Base-by-base conservation (phyloP, 371 early-diverging fungal genomes). In the Apophysomyces sp. region DNA sequence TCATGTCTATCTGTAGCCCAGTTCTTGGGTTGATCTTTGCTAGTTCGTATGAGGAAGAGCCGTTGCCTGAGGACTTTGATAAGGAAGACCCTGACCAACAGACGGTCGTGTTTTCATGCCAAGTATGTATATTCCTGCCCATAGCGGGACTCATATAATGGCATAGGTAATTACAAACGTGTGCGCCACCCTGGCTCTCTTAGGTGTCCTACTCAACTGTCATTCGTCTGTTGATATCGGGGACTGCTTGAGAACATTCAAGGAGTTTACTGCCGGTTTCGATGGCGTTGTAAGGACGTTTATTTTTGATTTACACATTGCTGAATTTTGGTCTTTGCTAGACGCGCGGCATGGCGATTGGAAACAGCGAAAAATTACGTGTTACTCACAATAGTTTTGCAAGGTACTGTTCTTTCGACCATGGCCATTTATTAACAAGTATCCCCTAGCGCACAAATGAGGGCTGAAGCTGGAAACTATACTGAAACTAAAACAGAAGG, bases 171-270 rank as follows among this genome's bases (percentile, higher is more conserved):
- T 74, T 15, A 65, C 66, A 11, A 75, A 81, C 39, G 80, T 79
- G 9, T 81, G 79, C 55, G 81, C 72, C 1, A 77, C 77, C 5
- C 63, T 74, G 32, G 77, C 81, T 11, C 39, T 78, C 21, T 63
- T 81, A 13, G 61, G 63, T 5, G 60, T 77, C 6, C 58, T 74
- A 1, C 55, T 78, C 37, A 81, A 78, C 36, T 57, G 55, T 28
- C 44, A 61, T 9, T 49, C 58, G 15, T 41, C 44, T 0, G 31
- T 71, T 49, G 74, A 72, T 31, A 66, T 77, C 41, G 78, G 75
- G 9, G 64, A 59, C 3, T 28, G 63, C 16, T 55, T 81, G 4
- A 18, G 36, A 15, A 36, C 63, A 7, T 75, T 78, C 53, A 72
- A 74, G 29, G 73, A 70, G 27, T 62, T 71, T 55, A 4, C 51